These are phyloP conservation scores for Botrytis aclada DNA, from an alignment of 2,329 filamentous ascomycete species.

Conservation along the genomic window DNA sequence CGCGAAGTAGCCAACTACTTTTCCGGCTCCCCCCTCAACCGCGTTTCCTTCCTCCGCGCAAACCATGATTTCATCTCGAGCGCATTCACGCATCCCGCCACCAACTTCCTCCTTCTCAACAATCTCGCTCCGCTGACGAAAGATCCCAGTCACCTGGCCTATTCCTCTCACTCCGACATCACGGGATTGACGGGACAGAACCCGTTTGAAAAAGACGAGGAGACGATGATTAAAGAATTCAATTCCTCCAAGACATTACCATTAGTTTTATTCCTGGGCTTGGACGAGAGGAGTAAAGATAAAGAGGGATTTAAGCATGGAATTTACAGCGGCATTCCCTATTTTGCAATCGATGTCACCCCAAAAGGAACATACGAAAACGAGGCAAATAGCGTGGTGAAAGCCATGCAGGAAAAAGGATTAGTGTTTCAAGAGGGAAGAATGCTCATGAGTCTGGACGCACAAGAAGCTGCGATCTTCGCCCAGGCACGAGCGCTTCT, in stretches of 20 bases:
- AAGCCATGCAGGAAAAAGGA: slow-evolving; percentile 57
- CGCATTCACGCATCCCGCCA: slow-evolving; percentile 62
- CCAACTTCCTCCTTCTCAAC: slow-evolving; percentile 76
- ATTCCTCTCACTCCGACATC: slow-evolving; percentile 67
- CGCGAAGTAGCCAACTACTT: slow-evolving; percentile 83
- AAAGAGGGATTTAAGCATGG: slow-evolving; percentile 51
- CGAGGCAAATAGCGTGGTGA: slow-evolving; percentile 59
- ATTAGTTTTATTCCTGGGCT: slow-evolving; percentile 77
- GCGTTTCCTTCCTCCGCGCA: slow-evolving; percentile 71
- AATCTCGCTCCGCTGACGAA: slow-evolving; percentile 69
- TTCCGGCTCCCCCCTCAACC: slow-evolving; percentile 72
- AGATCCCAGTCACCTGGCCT: slow-evolving; percentile 60
- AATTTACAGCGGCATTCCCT: slow-evolving; percentile 75
- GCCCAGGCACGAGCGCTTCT: slow-evolving; percentile 83
- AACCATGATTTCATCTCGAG: slow-evolving; percentile 67
- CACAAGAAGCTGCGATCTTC: slow-evolving; percentile 72
- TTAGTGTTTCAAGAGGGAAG: slow-evolving; percentile 65
- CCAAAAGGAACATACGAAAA: slow-evolving; percentile 62
- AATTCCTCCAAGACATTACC: slow-evolving; percentile 67
- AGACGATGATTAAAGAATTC: slow-evolving; percentile 67
- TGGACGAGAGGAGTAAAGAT: slow-evolving; percentile 61
- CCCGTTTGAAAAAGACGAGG: slow-evolving; percentile 69
- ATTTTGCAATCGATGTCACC: slow-evolving; percentile 87
- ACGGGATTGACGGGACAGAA: slow-evolving; percentile 66
- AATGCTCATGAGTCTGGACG: slow-evolving; percentile 48